Evolutionary conservation across 257 asterid species (phyloP).

Genomic region (Mentha longifolia): DNA sequence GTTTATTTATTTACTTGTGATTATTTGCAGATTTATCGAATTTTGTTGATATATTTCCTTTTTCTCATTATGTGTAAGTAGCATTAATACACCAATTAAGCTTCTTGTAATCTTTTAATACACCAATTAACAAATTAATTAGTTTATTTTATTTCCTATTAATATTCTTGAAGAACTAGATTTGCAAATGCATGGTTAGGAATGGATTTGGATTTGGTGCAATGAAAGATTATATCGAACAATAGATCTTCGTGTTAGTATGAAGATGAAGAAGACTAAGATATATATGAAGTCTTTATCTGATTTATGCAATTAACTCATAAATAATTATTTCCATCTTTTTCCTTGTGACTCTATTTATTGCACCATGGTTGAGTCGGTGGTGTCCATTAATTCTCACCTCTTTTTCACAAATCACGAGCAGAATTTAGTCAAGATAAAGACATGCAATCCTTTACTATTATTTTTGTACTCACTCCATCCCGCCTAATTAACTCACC

Average conservation of each 20-base stretch:
- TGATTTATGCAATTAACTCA: background rate
- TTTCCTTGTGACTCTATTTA: background rate
- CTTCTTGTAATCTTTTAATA: too few relatives aligned
- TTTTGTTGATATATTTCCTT: too few relatives aligned
- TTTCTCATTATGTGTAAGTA: too few relatives aligned
- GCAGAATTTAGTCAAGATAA: slow-evolving; percentile 23
- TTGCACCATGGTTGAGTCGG: background rate
- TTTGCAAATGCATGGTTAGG: too few relatives aligned
- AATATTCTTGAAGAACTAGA: too few relatives aligned
- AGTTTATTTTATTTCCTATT: too few relatives aligned
- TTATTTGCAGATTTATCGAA: slow-evolving; percentile 5
- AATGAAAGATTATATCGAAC: too few relatives aligned
- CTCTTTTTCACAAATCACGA: slow-evolving; percentile 28
- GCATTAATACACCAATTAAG: too few relatives aligned
- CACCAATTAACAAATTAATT: too few relatives aligned
- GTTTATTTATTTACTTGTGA: background rate
- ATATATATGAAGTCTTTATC: slow-evolving; percentile 25
- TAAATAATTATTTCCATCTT: background rate
- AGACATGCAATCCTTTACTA: background rate
- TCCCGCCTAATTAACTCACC: too few relatives aligned
- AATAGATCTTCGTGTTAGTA: background rate
- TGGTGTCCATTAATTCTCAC: slow-evolving; percentile 12
- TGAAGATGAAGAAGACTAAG: background rate
- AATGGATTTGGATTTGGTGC: too few relatives aligned
- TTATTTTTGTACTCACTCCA: too few relatives aligned